Evolutionary conservation across 768 basidiomycete species (phyloP), one percentile per base, ranked within the genome.

Genomic region (Russula foetens): DNA sequence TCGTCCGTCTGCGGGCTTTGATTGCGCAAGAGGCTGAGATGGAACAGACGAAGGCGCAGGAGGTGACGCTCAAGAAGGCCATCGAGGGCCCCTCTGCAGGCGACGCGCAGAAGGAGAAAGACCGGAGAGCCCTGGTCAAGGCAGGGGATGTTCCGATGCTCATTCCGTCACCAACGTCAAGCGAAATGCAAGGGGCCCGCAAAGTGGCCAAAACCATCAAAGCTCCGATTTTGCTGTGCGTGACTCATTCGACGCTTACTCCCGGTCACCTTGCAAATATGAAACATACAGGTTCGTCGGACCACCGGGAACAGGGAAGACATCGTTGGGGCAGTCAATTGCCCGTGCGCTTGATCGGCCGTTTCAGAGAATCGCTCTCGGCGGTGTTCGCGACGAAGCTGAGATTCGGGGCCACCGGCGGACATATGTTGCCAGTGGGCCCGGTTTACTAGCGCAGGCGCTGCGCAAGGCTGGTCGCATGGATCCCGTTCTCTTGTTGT

Each of bases 381-480:
- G 95, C 12, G 94, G 95, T 31, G 91, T 97, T 7, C 80, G 94
- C 3, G 94, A 98, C 67, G 95, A 98, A 71, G 94, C 91, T 0
- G 88, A 88, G 70, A 86, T 90, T 52, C 76, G 87, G 47, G 87
- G 88, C 2, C 88, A 90, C 65, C 73, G 80, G 69, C 77, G 94
- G 55, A 97, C 95, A 24, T 97, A 97, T 67, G 92, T 93, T n/a
- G 91, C 90, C 17, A 88, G 86, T 56, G 88, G 89, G 0, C 90
- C 91, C 0, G 90, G 90, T 3, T 71, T 88, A 54, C 87, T 97
- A 49, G 88, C 93, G 1, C 91, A 94, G 70, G 91, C 91, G 1
- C 73, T 97, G 64, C 78, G 90, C 38, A 92, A 90, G 68, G 90
- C 90, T 0, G 90, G 90, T 7, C 77, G 91, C 49, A 73, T 77